These are phyloP conservation scores for Suillus placidus DNA, from an alignment of 768 basidiomycete species.

Conservation along the genomic window DNA sequence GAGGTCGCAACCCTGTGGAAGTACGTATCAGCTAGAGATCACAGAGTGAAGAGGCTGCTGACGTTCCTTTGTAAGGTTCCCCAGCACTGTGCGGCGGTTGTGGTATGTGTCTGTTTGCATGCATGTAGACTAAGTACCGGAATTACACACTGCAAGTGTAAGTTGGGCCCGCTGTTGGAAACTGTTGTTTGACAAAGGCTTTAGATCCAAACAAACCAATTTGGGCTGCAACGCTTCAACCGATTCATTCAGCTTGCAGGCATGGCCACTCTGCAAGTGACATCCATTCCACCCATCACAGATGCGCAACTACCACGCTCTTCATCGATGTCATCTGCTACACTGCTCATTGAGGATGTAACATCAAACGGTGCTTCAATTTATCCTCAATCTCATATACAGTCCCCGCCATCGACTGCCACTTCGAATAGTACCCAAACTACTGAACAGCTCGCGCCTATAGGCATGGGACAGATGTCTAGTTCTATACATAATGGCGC, in stretches of 20 bases:
- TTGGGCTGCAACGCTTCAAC: neutral
- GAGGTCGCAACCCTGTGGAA: slow-evolving; percentile 67
- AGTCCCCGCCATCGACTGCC: neutral
- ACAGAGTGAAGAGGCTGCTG: neutral
- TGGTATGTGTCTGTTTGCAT: slow-evolving; percentile 41
- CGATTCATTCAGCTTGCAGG: neutral
- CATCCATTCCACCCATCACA: slow-evolving; percentile 13
- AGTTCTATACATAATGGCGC: slow-evolving; percentile 8
- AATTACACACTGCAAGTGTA: neutral
- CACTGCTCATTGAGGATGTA: too few relatives aligned
- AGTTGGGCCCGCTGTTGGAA: neutral
- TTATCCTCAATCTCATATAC: neutral
- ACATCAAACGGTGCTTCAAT: too few relatives aligned
- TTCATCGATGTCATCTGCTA: too few relatives aligned
- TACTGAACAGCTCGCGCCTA: neutral
- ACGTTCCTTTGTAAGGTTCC: slow-evolving; percentile 45
- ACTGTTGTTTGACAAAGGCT: slow-evolving; percentile 17
- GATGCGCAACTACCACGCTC: slow-evolving; percentile 12
- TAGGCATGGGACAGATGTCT: neutral
- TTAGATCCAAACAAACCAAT: slow-evolving; percentile 17
- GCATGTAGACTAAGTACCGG: neutral
- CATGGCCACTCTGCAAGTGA: slow-evolving; percentile 5
- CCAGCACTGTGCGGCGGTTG: slow-evolving; percentile 66
- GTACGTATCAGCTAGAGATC: slow-evolving; percentile 9
- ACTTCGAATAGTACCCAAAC: neutral